These are phyloP conservation scores for Chlorella variabilis DNA, from an alignment of 163 green algal species.

Conservation along the genomic window DNA sequence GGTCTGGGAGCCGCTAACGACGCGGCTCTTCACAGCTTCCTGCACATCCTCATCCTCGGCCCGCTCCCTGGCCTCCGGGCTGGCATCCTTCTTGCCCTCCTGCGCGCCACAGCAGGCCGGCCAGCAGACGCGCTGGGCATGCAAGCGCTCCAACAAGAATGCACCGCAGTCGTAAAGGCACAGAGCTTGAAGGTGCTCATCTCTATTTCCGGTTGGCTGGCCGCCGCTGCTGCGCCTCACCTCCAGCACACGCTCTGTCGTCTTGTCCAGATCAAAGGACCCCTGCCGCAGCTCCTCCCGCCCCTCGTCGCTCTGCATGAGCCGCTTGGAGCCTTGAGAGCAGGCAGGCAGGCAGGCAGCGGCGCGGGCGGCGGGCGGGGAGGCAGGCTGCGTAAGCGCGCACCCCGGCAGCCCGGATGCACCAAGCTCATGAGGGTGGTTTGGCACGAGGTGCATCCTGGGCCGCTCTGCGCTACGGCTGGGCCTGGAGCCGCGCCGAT, in stretches of 20 bases:
- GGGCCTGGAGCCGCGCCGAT: too few species aligned
- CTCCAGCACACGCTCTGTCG: constrained; percentile 18
- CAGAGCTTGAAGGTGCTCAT: too few species aligned
- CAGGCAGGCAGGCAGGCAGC: not conserved
- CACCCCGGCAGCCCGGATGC: not conserved
- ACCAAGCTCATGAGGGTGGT: too few species aligned
- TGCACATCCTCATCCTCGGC: constrained; percentile 1
- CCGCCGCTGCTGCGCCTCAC: constrained; percentile 13
- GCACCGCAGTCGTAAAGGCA: too few species aligned
- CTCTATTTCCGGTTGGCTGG: too few species aligned
- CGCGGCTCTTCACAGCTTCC: constrained; percentile 3
- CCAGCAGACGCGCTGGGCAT: not conserved
- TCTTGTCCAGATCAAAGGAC: constrained; percentile 29
- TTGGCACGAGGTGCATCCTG: not conserved
- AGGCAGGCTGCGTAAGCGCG: not conserved
- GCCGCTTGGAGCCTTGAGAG: constrained; percentile 19
- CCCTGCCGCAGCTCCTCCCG: constrained; percentile 28
- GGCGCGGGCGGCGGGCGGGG: not conserved
- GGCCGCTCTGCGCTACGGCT: too few species aligned
- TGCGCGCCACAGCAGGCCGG: not conserved
- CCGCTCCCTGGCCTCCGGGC: not conserved
- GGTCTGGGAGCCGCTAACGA: constrained; percentile 18
- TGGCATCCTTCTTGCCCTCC: constrained; percentile 10
- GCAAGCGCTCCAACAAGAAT: too few species aligned
- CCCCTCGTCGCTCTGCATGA: constrained; percentile 31